Base-by-base conservation (phyloP, 2,329 filamentous ascomycete genomes). In the Rhinocladiella mackenziei region DNA sequence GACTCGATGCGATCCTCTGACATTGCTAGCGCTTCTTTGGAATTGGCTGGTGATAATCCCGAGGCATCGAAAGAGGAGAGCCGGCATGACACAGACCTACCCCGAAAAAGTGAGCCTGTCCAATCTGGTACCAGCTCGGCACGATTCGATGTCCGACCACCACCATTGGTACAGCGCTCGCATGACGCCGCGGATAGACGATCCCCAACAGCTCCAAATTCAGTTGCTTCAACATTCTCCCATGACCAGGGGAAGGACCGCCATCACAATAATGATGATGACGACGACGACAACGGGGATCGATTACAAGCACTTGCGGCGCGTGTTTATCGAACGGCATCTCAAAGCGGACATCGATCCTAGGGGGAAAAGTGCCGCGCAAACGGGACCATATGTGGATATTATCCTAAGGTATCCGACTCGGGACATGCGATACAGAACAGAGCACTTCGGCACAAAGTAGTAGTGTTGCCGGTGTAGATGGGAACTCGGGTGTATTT, bases 201-300 rank as follows among this genome's bases (percentile, higher is more conserved):
- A 34, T 8, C 25, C 11, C 25, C 43, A 14, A 14, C 19, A 2
- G 39, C 26, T 13, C 31, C 39, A 18, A 36, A 28, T 19, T 5
- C 17, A n/a, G 43, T 41, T 25, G 9, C 29, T 3, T 15, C 41
- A 17, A 15, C 31, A 7, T 26, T 39, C 17, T 40, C 41, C n/a
- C n/a, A n/a, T n/a, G n/a, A 7, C 38, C 43, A 25, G 14, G 35
- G 11, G 42, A 32, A 14, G 38, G 26, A 13, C n/a, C n/a, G n/a
- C n/a, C 38, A 31, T 9, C 20, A 26, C 9, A 9, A 5, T 9
- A 34, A 47, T 5, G 46, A 50, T 1, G 70, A 70, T n/a, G 70
- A 72, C 14, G 67, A 70, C 8, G 62, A 61, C 10, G 62, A 60
- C 33, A 62, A 66, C 43, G 62, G 60, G 20, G 75, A 78, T 43